Conservation (phyloP, 1,284 basidiomycete species). For the Rhodofomes roseus region DNA sequence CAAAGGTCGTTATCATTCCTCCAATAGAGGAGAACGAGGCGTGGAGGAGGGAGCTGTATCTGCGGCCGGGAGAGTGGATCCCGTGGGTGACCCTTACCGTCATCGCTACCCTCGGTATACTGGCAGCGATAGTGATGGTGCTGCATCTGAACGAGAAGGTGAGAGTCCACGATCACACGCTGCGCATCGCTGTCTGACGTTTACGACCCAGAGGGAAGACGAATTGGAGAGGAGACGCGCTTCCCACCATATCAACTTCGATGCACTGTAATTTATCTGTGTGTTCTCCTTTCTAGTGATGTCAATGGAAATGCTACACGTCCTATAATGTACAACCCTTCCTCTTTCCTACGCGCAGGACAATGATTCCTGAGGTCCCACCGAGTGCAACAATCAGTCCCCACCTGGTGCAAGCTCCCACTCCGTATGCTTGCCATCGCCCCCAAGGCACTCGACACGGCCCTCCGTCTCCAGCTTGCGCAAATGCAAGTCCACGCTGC, state of each 20-base stretch:
- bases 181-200: not conserved
- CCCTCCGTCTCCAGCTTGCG: slow-evolving; percentile 71
- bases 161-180: slow-evolving; percentile 15
- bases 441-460: slow-evolving; percentile 43
- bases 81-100: slow-evolving; percentile 93
- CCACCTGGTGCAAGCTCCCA: slow-evolving; percentile 32
- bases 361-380: not conserved
- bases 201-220: slow-evolving; percentile 73
- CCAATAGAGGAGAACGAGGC: slow-evolving; percentile 47
- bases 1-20: slow-evolving; percentile 93
- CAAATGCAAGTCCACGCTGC: slow-evolving; percentile 71
- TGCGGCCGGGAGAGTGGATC: slow-evolving; percentile 96
- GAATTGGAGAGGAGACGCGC: slow-evolving; percentile 84
- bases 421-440: slow-evolving; percentile 39
- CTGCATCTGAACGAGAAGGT: slow-evolving; percentile 93
- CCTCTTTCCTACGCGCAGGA: not conserved
- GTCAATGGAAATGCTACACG: slow-evolving; percentile 8
- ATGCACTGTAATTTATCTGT: slow-evolving; percentile 64
- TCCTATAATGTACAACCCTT: slow-evolving; percentile 4
- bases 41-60: slow-evolving; percentile 90
- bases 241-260: slow-evolving; percentile 96
- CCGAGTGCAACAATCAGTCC: too few species aligned
- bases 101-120: slow-evolving; percentile 65
- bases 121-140: slow-evolving; percentile 83
- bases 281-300: not conserved